Conservation (phyloP, 2,329 filamentous ascomycete species). For the Huntiella savannae region DNA sequence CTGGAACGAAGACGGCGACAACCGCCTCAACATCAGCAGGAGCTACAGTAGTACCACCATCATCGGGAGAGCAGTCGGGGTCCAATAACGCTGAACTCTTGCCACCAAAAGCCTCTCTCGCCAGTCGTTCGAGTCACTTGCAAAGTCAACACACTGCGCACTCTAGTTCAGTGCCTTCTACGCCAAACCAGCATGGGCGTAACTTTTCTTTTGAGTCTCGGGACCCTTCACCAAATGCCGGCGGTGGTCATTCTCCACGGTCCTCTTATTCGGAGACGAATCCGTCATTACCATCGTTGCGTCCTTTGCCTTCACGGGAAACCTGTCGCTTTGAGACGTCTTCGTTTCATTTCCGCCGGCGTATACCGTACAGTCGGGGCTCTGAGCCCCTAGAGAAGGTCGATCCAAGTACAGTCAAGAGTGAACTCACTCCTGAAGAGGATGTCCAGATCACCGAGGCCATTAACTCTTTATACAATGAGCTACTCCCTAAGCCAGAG, state of each 20-base stretch:
- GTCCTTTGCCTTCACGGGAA: constrained; percentile 38
- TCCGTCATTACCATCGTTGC: constrained; percentile 48
- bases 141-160: constrained; percentile 23
- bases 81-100: constrained; percentile 18
- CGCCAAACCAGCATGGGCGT: constrained; percentile 72
- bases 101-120: constrained; percentile 13
- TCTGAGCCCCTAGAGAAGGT: constrained; percentile 56
- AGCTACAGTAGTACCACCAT: constrained; percentile 16
- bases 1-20: background rate
- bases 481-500: constrained; percentile 61
- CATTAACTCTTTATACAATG: constrained; percentile 69
- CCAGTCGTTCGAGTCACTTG: constrained; percentile 13
- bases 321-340: constrained; percentile 81
- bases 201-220: constrained; percentile 64
- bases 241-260: constrained; percentile 65
- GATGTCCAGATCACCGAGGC: constrained; percentile 60
- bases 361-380: constrained; percentile 86
- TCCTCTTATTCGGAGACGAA: constrained; percentile 84
- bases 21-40: background rate
- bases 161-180: constrained; percentile 83
- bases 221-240: constrained; percentile 59
- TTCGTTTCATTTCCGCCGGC: constrained; percentile 58
- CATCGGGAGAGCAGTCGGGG: background rate
- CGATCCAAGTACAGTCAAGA: constrained; percentile 53
- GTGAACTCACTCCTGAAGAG: constrained; percentile 49